phyloP scores from a whole-genome alignment of 2,329 filamentous ascomycete genomes.

The Venturia carpophila region DNA sequence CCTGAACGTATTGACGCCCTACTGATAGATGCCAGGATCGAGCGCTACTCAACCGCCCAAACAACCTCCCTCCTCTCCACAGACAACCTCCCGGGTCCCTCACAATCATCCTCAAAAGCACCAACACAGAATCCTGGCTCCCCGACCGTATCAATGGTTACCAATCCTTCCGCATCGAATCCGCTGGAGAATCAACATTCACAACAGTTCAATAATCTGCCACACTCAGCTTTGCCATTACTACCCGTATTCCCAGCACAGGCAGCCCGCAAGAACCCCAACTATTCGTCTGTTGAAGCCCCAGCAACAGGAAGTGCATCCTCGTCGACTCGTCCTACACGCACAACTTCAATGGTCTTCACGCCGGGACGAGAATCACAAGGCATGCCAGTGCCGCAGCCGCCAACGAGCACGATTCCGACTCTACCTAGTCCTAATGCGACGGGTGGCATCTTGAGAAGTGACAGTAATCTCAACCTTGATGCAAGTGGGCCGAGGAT shows the following conservation, averaged over 20 bases:
- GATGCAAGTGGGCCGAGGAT: slow-evolving; percentile 57
- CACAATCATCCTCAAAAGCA: background rate
- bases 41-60: slow-evolving; percentile 20
- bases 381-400: slow-evolving; percentile 35
- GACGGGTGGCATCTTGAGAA: background rate
- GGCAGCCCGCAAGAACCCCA: background rate
- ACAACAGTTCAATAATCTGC: slow-evolving; percentile 15
- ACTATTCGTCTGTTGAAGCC: background rate
- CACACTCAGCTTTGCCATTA: slow-evolving; percentile 23
- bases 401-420: slow-evolving; percentile 27
- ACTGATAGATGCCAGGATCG: slow-evolving; percentile 24
- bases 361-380: slow-evolving; percentile 32
- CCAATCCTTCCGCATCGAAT: slow-evolving; percentile 29
- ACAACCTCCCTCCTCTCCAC: slow-evolving; percentile 7
- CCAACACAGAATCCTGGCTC: slow-evolving; percentile 28
- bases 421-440: background rate
- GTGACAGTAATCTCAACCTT: slow-evolving; percentile 24
- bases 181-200: slow-evolving; percentile 8
- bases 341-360: slow-evolving; percentile 20
- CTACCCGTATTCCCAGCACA: slow-evolving; percentile 18
- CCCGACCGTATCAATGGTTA: slow-evolving; percentile 34
- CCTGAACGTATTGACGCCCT: background rate
- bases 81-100: slow-evolving; percentile 16
- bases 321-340: slow-evolving; percentile 18
- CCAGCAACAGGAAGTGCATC: slow-evolving; percentile 14